phyloP scores from a whole-genome alignment of 805 yeast genomes.

The Metschnikowia amazonensis region DNA sequence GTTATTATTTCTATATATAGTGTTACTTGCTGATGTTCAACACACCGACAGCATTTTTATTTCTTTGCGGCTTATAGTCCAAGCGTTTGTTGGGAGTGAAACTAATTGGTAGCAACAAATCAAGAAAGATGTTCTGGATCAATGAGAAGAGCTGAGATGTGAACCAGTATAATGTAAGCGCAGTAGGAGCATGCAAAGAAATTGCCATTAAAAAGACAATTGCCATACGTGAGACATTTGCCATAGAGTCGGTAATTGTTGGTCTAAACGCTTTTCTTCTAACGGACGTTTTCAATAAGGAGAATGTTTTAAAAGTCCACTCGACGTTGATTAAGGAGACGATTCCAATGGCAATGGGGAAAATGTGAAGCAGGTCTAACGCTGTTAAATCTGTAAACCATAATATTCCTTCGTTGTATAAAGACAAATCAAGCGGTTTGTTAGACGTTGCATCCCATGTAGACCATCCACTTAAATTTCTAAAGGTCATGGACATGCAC shows the following conservation, averaged over 20 bases:
- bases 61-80: slow-evolving; percentile 16
- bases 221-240: slow-evolving; percentile 69
- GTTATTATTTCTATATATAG: background rate
- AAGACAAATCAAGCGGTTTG: slow-evolving; percentile 47
- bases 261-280: slow-evolving; percentile 48
- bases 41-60: slow-evolving; percentile 14
- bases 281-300: slow-evolving; percentile 39
- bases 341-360: slow-evolving; percentile 72
- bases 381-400: slow-evolving; percentile 61
- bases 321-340: slow-evolving; percentile 75
- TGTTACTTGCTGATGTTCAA: slow-evolving; percentile 4
- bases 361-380: slow-evolving; percentile 56
- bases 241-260: slow-evolving; percentile 58
- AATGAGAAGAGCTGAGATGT: slow-evolving; percentile 78
- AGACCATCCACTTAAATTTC: slow-evolving; percentile 71
- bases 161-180: slow-evolving; percentile 84
- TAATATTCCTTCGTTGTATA: slow-evolving; percentile 51
- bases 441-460: slow-evolving; percentile 40
- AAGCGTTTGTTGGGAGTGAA: slow-evolving; percentile 43
- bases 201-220: slow-evolving; percentile 79
- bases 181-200: slow-evolving; percentile 81
- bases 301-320: slow-evolving; percentile 69
- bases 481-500: slow-evolving; percentile 66
- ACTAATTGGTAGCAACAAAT: slow-evolving; percentile 57
- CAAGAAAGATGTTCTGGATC: slow-evolving; percentile 69